Percentiles rank a stretch among this genome's conserved stretches.
phyloP scores from a whole-genome alignment of 2,329 filamentous ascomycete genomes.

The Grosmannia clavigera region DNA sequence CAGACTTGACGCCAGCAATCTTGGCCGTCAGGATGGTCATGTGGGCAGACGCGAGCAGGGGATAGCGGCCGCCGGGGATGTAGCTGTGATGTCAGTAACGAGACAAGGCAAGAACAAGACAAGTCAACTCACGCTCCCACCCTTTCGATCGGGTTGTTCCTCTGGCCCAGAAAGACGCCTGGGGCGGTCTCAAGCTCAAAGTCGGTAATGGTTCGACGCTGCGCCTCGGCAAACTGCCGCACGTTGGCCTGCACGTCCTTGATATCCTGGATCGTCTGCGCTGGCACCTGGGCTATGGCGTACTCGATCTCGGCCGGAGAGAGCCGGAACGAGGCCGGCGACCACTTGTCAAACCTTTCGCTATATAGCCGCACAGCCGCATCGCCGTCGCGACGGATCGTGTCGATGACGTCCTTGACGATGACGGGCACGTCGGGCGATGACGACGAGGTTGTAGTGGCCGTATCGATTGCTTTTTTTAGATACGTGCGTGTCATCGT shows the following conservation, averaged over 20 bases:
- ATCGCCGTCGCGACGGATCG: conserved; percentile 34
- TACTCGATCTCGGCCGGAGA: conserved; percentile 29
- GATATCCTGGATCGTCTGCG: conserved; percentile 28
- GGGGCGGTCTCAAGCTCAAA: conserved; percentile 38
- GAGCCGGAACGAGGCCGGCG: conserved; percentile 34
- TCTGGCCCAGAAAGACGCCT: conserved; percentile 37
- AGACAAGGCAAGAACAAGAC: neutral
- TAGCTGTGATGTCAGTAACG: neutral
- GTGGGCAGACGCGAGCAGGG: conserved; percentile 38
- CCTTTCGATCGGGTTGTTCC: conserved; percentile 32
- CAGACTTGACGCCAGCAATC: conserved; percentile 36
- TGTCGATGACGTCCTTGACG: conserved; percentile 33
- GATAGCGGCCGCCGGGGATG: conserved; percentile 39
- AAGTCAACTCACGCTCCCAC: conserved; percentile 28
- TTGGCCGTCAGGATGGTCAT: conserved; percentile 45
- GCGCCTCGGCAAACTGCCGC: conserved; percentile 33
- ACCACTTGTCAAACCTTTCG: conserved; percentile 42
- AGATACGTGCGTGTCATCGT: conserved; percentile 4
- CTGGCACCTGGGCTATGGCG: conserved; percentile 28
- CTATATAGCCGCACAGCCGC: conserved; percentile 34
- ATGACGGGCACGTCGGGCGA: conserved; percentile 22
- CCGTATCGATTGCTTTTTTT: neutral
- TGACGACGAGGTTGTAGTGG: neutral
- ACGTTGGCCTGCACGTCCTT: conserved; percentile 35
- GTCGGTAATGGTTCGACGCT: conserved; percentile 31